Percentiles rank a stretch among this genome's conserved stretches.
These are phyloP conservation scores for Alternaria sp. DNA, from an alignment of 2,329 filamentous ascomycete genomes.

Conservation along the genomic window DNA sequence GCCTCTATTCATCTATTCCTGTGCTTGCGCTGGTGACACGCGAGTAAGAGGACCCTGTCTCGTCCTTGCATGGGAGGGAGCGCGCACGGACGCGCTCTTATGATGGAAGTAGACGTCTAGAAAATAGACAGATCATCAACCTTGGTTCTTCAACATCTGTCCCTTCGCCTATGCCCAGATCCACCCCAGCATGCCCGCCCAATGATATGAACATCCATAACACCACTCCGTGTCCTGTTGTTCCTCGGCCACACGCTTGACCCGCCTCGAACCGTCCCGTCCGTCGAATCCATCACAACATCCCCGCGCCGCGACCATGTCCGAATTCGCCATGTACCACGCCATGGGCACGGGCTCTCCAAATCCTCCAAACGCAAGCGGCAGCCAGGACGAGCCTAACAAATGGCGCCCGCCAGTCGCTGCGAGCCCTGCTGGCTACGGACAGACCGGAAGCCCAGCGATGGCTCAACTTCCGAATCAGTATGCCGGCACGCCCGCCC, in stretches of 20 bases:
- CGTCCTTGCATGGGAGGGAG: conserved; percentile 32
- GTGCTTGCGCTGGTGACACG: conserved; percentile 8
- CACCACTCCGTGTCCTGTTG: conserved; percentile 21
- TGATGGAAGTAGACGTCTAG: conserved; percentile 35
- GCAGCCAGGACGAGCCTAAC: conserved; percentile 43
- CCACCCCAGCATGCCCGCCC: conserved; percentile 17
- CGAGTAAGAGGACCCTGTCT: conserved; percentile 20
- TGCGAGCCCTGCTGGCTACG: conserved; percentile 55
- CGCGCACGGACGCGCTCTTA: conserved; percentile 25
- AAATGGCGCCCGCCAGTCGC: conserved; percentile 55
- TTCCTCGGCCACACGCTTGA: conserved; percentile 28
- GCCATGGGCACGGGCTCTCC: conserved; percentile 44
- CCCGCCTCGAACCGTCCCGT: conserved; percentile 24
- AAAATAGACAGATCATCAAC: conserved; percentile 47
- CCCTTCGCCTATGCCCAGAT: conserved; percentile 20
- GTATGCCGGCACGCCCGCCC: conserved; percentile 42
- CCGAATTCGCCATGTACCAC: conserved; percentile 52
- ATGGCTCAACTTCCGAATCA: conserved; percentile 43
- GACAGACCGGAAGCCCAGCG: conserved; percentile 51
- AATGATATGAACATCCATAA: conserved; percentile 37
- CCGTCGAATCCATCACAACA: conserved; percentile 24
- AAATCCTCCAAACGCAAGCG: conserved; percentile 40
- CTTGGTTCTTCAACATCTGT: conserved; percentile 24
- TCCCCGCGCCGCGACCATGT: conserved; percentile 46
- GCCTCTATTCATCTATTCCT: neutral